phyloP scores from a whole-genome alignment of 1,139 yeast species.

The Pichia sp. region DNA sequence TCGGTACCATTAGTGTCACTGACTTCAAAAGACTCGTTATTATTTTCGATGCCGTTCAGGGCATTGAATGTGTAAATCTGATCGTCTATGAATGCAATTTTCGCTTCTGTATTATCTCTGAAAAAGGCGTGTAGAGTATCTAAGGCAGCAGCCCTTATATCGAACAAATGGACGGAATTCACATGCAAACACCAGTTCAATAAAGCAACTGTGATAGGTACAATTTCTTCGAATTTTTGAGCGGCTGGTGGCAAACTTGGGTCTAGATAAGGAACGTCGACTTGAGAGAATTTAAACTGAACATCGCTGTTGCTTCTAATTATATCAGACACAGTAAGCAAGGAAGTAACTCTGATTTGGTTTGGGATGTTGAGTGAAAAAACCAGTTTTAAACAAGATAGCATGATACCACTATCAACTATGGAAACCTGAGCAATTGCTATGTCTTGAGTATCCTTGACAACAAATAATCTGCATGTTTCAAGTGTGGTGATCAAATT shows the following conservation, averaged over 20 bases:
- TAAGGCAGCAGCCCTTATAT: constrained; percentile 69
- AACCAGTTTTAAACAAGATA: constrained; percentile 62
- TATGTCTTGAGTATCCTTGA: constrained; percentile 68
- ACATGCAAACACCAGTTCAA: constrained; percentile 76
- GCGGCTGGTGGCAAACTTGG: constrained; percentile 56
- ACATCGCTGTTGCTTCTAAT: constrained; percentile 59
- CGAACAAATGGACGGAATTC: constrained; percentile 81
- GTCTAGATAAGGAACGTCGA: constrained; percentile 90
- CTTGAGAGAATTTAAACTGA: constrained; percentile 66
- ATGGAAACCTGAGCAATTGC: constrained; percentile 57
- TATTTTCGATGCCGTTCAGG: constrained; percentile 22
- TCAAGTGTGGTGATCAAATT: constrained; percentile 67
- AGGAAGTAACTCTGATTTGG: constrained; percentile 58
- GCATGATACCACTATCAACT: constrained; percentile 58
- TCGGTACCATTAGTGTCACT: neutral
- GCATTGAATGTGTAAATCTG: constrained; percentile 38
- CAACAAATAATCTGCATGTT: constrained; percentile 67
- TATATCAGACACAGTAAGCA: constrained; percentile 72
- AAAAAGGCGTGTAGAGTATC: constrained; percentile 66
- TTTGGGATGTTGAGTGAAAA: constrained; percentile 63
- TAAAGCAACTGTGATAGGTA: constrained; percentile 72
- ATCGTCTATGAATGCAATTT: constrained; percentile 52
- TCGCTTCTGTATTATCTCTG: constrained; percentile 56
- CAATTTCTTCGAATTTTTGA: constrained; percentile 31
- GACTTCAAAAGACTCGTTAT: constrained; percentile 7